A percentile compares a stretch with the other conserved stretches of the same genome.
phyloP scores from a whole-genome alignment of 805 yeast species.

The Metschnikowia lochheadii region DNA sequence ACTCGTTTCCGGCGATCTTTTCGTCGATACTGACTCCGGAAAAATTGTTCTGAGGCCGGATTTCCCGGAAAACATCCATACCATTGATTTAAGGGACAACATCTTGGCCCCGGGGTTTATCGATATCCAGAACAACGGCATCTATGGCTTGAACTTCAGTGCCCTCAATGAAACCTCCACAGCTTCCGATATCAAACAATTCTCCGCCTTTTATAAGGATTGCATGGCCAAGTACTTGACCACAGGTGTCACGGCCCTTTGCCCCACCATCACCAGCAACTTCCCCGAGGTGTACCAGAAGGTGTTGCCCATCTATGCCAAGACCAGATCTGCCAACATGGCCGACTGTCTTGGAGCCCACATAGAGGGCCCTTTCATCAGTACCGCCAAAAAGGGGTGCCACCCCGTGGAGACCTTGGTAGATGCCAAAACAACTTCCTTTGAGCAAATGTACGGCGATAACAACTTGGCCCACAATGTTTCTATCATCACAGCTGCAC shows the following conservation, averaged over 20 bases:
- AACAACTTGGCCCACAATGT: conserved; percentile 32
- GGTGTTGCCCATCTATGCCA: conserved; percentile 42
- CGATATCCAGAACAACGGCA: conserved; percentile 56
- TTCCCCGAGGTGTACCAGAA: conserved; percentile 46
- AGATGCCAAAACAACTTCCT: conserved; percentile 26
- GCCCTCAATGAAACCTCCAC: conserved; percentile 27
- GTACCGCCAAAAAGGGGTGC: conserved; percentile 46
- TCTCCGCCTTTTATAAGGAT: conserved; percentile 35
- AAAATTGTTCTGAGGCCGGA: conserved; percentile 32
- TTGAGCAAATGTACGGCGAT: conserved; percentile 37
- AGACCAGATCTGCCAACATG: conserved; percentile 27
- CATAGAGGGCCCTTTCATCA: conserved; percentile 56
- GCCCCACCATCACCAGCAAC: conserved; percentile 56
- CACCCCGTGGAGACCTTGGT: conserved; percentile 46
- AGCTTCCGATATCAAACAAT: conserved; percentile 29
- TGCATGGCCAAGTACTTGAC: conserved; percentile 44
- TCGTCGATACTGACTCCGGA: conserved; percentile 40
- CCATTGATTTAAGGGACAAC: conserved; percentile 44
- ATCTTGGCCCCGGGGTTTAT: conserved; percentile 53
- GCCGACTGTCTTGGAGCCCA: conserved; percentile 55
- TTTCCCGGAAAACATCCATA: conserved; percentile 14
- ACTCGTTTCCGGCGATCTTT: conserved; percentile 36
- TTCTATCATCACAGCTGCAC: conserved; percentile 48
- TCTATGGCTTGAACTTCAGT: conserved; percentile 53
- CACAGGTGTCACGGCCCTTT: conserved; percentile 52